A percentile compares a stretch with the other conserved stretches of the same genome.
These are phyloP conservation scores for Mucor saturninus DNA, from an alignment of 371 early-diverging fungal species.

Conservation along the genomic window DNA sequence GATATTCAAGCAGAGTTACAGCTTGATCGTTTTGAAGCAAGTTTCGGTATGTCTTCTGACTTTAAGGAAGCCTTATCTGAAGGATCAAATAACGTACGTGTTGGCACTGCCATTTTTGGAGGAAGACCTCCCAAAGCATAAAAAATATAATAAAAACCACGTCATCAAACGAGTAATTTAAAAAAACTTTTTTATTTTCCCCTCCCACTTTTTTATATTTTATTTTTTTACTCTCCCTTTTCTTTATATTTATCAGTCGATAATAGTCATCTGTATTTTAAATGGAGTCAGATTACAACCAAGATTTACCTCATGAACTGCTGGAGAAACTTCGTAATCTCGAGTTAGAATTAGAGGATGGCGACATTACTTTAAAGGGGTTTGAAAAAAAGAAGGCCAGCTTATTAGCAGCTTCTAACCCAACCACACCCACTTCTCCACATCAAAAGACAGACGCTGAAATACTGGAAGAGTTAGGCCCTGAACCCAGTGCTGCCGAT, in stretches of 20 bases:
- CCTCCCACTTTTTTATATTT: background rate
- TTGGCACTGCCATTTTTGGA: constrained; percentile 93
- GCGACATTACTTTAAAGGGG: constrained; percentile 75
- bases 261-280: background rate
- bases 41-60: constrained; percentile 98
- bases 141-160: constrained; percentile 6
- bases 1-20: constrained; percentile 25
- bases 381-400: constrained; percentile 64
- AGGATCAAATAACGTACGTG: constrained; percentile 91
- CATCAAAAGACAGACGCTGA: constrained; percentile 20
- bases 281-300: constrained; percentile 37
- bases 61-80: constrained; percentile 80
- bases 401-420: constrained; percentile 33
- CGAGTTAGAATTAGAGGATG: constrained; percentile 67
- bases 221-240: background rate
- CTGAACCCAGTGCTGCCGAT: constrained; percentile 59
- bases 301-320: constrained; percentile 51
- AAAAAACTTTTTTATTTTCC: background rate
- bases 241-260: constrained; percentile 1
- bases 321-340: constrained; percentile 58
- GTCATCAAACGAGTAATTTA: background rate
- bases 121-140: constrained; percentile 39
- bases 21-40: constrained; percentile 68
- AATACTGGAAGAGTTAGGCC: constrained; percentile 35
- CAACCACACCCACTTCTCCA: constrained; percentile 20